These are phyloP conservation scores for Panellus pusillus DNA, from an alignment of 768 basidiomycete genomes.

Conservation along the genomic window DNA sequence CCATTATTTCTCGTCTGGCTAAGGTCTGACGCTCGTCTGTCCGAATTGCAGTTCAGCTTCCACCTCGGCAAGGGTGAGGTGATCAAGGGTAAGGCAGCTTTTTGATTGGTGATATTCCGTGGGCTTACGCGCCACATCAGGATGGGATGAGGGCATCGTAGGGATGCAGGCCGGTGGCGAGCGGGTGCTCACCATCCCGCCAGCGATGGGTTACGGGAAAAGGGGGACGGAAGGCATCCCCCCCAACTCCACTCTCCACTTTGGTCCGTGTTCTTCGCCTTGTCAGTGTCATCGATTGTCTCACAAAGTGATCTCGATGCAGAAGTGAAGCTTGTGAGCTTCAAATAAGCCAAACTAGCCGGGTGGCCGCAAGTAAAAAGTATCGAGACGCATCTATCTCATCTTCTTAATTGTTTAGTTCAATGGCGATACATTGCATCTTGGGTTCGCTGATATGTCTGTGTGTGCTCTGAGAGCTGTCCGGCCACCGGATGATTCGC, in stretches of 20 bases:
- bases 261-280: conserved; percentile 52
- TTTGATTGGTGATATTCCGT: neutral
- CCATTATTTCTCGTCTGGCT: neutral
- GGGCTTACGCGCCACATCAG: conserved; percentile 32
- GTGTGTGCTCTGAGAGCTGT: too few species aligned
- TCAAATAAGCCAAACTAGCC: conserved; percentile 47
- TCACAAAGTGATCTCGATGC: neutral
- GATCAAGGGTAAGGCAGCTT: conserved; percentile 66
- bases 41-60: conserved; percentile 61
- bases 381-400: conserved; percentile 17
- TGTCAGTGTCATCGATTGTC: neutral
- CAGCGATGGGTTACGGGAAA: conserved; percentile 74
- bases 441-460: neutral
- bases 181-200: conserved; percentile 74
- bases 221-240: conserved; percentile 61
- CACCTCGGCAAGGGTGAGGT: conserved; percentile 85
- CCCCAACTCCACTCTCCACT: conserved; percentile 75
- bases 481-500: too few species aligned
- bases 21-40: neutral
- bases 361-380: conserved; percentile 11
- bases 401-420: conserved; percentile 17
- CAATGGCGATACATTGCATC: neutral
- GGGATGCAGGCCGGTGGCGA: conserved; percentile 95
- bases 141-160: conserved; percentile 89
- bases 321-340: conserved; percentile 74